Evolutionary conservation across 2,329 filamentous ascomycete genomes (phyloP).

Genomic region (Fusarium sp.): DNA sequence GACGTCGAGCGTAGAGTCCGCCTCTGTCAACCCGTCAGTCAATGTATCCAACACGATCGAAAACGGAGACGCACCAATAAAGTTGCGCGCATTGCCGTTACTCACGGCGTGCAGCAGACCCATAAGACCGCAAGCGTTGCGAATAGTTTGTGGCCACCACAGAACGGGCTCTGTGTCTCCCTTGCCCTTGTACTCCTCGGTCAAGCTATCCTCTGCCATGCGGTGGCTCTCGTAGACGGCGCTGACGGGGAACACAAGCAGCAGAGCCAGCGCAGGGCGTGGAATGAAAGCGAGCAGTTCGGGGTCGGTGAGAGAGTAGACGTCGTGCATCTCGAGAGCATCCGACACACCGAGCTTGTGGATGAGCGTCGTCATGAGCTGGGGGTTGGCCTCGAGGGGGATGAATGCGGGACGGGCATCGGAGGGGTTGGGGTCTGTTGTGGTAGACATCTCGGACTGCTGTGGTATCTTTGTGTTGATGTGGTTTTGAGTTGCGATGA

Average conservation of each 20-base stretch:
- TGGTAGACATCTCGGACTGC: conserved; percentile 44
- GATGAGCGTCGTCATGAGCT: conserved; percentile 85
- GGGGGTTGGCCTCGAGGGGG: conserved; percentile 78
- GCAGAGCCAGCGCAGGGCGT: conserved; percentile 84
- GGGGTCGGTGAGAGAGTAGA: conserved; percentile 88
- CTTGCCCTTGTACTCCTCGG: conserved; percentile 70
- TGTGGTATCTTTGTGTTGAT: background rate
- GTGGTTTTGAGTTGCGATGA: background rate
- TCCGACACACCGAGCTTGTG: conserved; percentile 84
- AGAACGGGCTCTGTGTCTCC: conserved; percentile 79
- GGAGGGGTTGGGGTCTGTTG: conserved; percentile 53
- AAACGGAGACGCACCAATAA: conserved; percentile 59
- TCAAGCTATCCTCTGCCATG: conserved; percentile 73
- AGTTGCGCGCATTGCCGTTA: conserved; percentile 75
- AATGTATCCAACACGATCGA: background rate
- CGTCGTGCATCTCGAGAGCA: conserved; percentile 84
- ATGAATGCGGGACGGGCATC: conserved; percentile 60
- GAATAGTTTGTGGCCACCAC: conserved; percentile 96
- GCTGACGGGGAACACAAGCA: conserved; percentile 91
- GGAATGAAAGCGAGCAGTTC: conserved; percentile 87
- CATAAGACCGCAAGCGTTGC: conserved; percentile 92
- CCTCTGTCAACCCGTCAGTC: conserved; percentile 46
- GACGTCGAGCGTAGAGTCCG: conserved; percentile 65
- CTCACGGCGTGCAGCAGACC: conserved; percentile 82
- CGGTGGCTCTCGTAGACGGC: conserved; percentile 81